Conservation (phyloP, 352 stramenopile species). For the Plasmopara muralis region DNA sequence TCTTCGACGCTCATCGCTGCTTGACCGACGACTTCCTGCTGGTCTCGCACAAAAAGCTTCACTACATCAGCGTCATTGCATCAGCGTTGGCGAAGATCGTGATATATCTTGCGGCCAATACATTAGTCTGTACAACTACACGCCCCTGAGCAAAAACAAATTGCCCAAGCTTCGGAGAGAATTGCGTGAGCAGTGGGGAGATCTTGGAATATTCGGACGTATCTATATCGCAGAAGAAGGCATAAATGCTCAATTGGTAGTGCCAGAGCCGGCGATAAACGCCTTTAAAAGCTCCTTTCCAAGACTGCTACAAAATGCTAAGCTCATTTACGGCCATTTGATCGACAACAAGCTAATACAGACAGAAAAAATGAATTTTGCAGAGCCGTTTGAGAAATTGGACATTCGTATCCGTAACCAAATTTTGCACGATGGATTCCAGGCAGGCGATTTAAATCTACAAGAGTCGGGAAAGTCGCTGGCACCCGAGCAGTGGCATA, state of each 20-base stretch:
- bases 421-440: slow-evolving; percentile 87
- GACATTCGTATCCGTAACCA: slow-evolving; percentile 86
- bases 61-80: slow-evolving; percentile 5
- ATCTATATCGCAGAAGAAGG: slow-evolving; percentile 93
- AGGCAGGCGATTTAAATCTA: slow-evolving; percentile 17
- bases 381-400: slow-evolving; percentile 61
- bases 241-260: slow-evolving; percentile 93
- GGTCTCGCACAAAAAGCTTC: background rate
- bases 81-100: slow-evolving; percentile 1
- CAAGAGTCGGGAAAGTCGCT: slow-evolving; percentile 20
- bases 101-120: slow-evolving; percentile 31
- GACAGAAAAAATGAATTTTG: background rate
- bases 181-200: slow-evolving; percentile 34
- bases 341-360: slow-evolving; percentile 10
- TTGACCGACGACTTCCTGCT: slow-evolving; percentile 7
- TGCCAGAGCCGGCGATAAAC: slow-evolving; percentile 70
- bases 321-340: slow-evolving; percentile 26
- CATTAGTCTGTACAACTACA: slow-evolving; percentile 60
- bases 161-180: slow-evolving; percentile 33
- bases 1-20: slow-evolving; percentile 13
- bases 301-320: slow-evolving; percentile 13
- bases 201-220: slow-evolving; percentile 46
- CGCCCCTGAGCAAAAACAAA: slow-evolving; percentile 22
- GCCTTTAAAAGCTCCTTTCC: slow-evolving; percentile 24
- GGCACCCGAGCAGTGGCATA: slow-evolving; percentile 32